These are phyloP conservation scores for Vararia minispora DNA, from an alignment of 768 basidiomycete species.

Conservation along the genomic window DNA sequence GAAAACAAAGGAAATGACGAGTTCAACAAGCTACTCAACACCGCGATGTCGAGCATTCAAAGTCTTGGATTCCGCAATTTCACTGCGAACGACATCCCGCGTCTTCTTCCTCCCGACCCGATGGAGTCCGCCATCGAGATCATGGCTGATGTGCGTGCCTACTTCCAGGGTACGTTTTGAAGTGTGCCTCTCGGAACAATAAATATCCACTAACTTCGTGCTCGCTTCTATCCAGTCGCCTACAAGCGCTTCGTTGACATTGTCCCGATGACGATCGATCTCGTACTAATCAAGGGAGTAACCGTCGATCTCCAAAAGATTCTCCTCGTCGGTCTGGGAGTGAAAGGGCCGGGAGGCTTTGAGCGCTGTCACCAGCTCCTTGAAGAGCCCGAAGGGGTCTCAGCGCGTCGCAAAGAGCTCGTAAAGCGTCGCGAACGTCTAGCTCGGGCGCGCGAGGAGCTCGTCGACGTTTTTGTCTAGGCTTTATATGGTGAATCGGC, in stretches of 20 bases:
- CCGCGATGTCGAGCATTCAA: constrained; percentile 25
- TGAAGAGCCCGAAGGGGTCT: constrained; percentile 33
- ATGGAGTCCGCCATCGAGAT: constrained; percentile 46
- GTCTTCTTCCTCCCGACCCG: constrained; percentile 36
- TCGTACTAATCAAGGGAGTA: constrained; percentile 40
- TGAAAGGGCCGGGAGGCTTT: constrained; percentile 33
- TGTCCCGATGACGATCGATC: constrained; percentile 44
- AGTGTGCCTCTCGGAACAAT: too few relatives aligned
- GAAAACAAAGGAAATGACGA: neutral
- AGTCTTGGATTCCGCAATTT: constrained; percentile 28
- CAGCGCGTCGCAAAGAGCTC: constrained; percentile 33
- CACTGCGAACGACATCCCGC: constrained; percentile 30
- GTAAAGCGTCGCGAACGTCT: constrained; percentile 38
- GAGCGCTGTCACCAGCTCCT: constrained; percentile 36
- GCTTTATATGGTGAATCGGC: too few relatives aligned
- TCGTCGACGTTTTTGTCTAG: constrained; percentile 16
- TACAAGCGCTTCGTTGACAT: constrained; percentile 51
- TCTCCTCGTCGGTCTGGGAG: constrained; percentile 33
- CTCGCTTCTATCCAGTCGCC: constrained; percentile 25
- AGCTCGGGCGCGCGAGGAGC: constrained; percentile 29
- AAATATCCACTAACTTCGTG: too few relatives aligned
- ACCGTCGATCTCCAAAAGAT: constrained; percentile 27
- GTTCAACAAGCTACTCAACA: constrained; percentile 19
- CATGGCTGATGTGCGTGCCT: constrained; percentile 64
- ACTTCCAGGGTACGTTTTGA: constrained; percentile 64